These are phyloP conservation scores for Rasamsonia emersonii DNA, from an alignment of 2,329 filamentous ascomycete species.

Conservation along the genomic window DNA sequence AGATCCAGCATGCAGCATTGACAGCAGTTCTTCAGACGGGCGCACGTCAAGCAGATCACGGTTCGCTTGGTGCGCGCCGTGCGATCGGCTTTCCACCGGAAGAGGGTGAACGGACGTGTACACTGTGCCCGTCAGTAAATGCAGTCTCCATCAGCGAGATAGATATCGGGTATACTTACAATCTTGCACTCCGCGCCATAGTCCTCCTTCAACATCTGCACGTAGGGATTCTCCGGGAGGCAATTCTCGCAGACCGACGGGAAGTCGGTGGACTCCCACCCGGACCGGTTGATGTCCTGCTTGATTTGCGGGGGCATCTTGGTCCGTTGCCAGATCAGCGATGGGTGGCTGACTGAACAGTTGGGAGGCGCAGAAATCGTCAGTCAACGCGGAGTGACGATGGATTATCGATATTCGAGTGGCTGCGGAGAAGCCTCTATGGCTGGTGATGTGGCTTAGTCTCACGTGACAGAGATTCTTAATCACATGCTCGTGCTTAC, in stretches of 20 bases:
- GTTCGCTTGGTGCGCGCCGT: constrained; percentile 87
- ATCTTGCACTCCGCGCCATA: constrained; percentile 79
- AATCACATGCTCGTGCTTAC: neutral
- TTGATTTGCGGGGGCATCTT: constrained; percentile 92
- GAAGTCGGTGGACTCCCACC: constrained; percentile 70
- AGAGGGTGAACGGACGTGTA: constrained; percentile 91
- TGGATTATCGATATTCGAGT: no score
- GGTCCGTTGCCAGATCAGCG: no score
- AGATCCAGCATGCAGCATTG: constrained; percentile 98
- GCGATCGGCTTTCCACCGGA: constrained; percentile 88
- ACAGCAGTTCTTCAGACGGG: constrained; percentile 95
- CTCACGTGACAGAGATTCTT: neutral
- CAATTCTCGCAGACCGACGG: constrained; percentile 66
- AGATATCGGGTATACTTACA: constrained; percentile 16
- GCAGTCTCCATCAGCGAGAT: neutral
- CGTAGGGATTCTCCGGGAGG: constrained; percentile 91
- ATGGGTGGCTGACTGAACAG: no score
- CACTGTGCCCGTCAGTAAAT: constrained; percentile 41
- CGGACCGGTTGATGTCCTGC: constrained; percentile 87
- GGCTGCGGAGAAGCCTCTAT: no score
- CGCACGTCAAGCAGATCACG: constrained; percentile 93
- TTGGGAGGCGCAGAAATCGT: no score
- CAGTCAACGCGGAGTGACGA: no score
- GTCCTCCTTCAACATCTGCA: constrained; percentile 98
- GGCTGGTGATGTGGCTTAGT: neutral